Evolutionary conservation across 768 basidiomycete species (phyloP), one percentile per base, ranked within the genome.

Genomic region (Boletus fagicola): DNA sequence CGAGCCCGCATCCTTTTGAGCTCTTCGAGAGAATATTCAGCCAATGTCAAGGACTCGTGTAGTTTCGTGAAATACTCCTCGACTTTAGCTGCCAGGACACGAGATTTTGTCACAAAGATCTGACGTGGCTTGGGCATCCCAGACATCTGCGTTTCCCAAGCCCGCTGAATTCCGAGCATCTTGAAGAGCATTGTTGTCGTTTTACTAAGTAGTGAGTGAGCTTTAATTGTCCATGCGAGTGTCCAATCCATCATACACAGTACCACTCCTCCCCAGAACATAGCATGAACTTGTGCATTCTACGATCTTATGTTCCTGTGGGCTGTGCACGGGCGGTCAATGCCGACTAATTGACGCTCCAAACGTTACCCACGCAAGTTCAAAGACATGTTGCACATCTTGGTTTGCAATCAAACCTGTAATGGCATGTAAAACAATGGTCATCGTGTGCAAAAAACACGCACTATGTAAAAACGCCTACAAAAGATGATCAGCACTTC

Each of bases 161-260:
- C 76, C 20, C 79, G 72, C 61, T 90, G 84, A 8, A 88, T 81
- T 2, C 81, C 79, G 3, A 89, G 75, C 80, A 90, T 89, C 67
- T 87, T 89, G 74, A 85, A 87, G 2, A 90, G 73, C 79, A 90
- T 88, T 0, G 87, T 85, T 0, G 88, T 90, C 0, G 87, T 90
- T 77, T 89, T 89, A 1, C 88, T 88, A 45, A 18, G 22, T 6
- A 1, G 3, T 20, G 16, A 24, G 22, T 63, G 43, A 58, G 55
- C 8, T 13, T 5, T 20, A 13, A 1, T n/a, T 20, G 16, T 40
- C 45, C 18, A 22, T 2, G 0, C 31, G 5, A 13, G 20, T 4
- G 28, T 10, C 7, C 3, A 0, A 31, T 26, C 10, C 54, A 77
- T 13, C 43, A 11, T 62, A 87, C 88, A 88, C 88, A 0, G 88